Percentiles rank a stretch among this genome's conserved stretches.
Evolutionary conservation across 768 basidiomycete species (phyloP).

Genomic region (Boletus huronensis): DNA sequence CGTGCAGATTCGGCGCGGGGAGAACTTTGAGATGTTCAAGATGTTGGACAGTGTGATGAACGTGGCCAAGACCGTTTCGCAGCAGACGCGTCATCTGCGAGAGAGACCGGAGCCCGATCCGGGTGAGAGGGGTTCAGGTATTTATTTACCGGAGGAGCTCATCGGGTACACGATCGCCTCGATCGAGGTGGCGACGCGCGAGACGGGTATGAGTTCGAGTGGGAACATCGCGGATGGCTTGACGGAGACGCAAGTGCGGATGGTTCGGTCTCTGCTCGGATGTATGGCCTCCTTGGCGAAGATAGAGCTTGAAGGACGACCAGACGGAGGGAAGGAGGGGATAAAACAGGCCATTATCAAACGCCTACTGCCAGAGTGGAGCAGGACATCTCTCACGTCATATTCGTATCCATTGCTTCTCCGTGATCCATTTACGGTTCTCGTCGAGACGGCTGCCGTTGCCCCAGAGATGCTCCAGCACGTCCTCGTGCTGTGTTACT

Average conservation of each 20-base stretch:
- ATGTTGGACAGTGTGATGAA: slow-evolving; percentile 88
- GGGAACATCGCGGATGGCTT: slow-evolving; percentile 57
- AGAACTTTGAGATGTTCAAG: slow-evolving; percentile 59
- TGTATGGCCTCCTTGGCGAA: slow-evolving; percentile 64
- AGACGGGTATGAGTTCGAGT: slow-evolving; percentile 42
- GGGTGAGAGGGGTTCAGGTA: slow-evolving; percentile 74
- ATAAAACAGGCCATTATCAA: slow-evolving; percentile 86
- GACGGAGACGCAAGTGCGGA: slow-evolving; percentile 71
- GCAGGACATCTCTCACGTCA: slow-evolving; percentile 75
- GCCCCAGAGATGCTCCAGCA: slow-evolving; percentile 87
- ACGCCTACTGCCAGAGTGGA: slow-evolving; percentile 88
- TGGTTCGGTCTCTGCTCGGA: slow-evolving; percentile 73
- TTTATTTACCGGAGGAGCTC: slow-evolving; percentile 90
- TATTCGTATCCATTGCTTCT: slow-evolving; percentile 84
- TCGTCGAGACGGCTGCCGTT: slow-evolving; percentile 88
- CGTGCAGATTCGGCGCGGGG: slow-evolving; percentile 48
- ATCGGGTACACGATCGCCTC: slow-evolving; percentile 83
- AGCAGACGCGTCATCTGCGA: slow-evolving; percentile 80
- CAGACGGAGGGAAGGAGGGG: slow-evolving; percentile 73
- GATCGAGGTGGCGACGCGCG: slow-evolving; percentile 79
- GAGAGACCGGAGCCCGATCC: slow-evolving; percentile 70
- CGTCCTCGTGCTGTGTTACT: slow-evolving; percentile 85
- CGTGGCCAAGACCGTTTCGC: slow-evolving; percentile 73
- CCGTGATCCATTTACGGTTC: slow-evolving; percentile 84
- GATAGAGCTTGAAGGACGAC: slow-evolving; percentile 64